phyloP scores from a whole-genome alignment of 768 basidiomycete genomes.

The Favolaschia claudopus region DNA sequence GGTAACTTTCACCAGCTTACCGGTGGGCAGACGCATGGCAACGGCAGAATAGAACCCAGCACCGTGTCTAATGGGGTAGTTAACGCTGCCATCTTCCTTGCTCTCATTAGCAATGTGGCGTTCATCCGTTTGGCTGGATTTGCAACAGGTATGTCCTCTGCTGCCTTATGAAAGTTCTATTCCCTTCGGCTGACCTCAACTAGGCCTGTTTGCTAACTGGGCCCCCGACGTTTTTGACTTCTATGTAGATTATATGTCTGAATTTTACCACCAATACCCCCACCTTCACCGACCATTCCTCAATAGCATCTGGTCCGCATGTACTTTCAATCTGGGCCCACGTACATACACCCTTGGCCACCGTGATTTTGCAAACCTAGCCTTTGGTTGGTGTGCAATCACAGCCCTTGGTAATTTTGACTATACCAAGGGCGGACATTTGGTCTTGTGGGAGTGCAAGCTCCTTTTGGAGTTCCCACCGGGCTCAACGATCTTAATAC shows the following conservation, averaged over 20 bases:
- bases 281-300: conserved; percentile 20
- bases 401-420: not conserved
- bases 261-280: not conserved
- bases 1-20: conserved; percentile 1
- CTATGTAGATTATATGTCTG: conserved; percentile 8
- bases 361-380: not conserved
- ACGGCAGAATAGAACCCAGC: not conserved
- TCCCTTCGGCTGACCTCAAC: too few species aligned
- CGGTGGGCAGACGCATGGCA: not conserved
- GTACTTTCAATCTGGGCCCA: conserved; percentile 36
- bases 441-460: conserved; percentile 36
- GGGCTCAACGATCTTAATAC: conserved; percentile 34
- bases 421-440: conserved; percentile 10
- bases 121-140: conserved; percentile 19
- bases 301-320: conserved; percentile 29
- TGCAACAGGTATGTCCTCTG: conserved; percentile 25
- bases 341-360: not conserved
- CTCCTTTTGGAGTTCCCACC: conserved; percentile 34
- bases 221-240: conserved; percentile 19
- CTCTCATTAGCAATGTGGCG: conserved; percentile 2
- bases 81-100: not conserved
- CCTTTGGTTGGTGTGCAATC: not conserved
- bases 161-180: too few species aligned
- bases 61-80: not conserved
- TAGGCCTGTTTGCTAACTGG: conserved; percentile 22